These are phyloP conservation scores for Melaleuca alternifolia DNA, from an alignment of 345 rosid genomes.

Conservation along the genomic window DNA sequence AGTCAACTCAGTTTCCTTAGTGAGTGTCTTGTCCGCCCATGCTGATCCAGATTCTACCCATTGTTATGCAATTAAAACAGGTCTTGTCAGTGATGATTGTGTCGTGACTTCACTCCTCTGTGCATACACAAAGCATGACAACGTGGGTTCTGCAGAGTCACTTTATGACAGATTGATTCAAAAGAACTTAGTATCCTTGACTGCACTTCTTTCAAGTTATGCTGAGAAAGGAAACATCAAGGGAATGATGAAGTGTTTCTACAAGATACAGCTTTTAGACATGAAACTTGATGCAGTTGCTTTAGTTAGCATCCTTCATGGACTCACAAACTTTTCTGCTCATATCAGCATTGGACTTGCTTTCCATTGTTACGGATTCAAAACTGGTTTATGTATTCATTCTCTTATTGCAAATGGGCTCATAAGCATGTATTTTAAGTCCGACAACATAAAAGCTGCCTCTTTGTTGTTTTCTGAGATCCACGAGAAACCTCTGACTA, in stretches of 20 bases:
- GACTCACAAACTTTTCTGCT: constrained; percentile 23
- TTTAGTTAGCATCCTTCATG: constrained; percentile 59
- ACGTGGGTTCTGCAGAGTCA: constrained; percentile 32
- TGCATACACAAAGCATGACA: constrained; percentile 38
- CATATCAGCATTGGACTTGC: constrained; percentile 29
- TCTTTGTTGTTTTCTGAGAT: constrained; percentile 38
- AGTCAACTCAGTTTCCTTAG: constrained; percentile 42
- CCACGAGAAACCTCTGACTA: constrained; percentile 35
- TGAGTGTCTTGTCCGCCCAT: constrained; percentile 51
- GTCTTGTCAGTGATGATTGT: constrained; percentile 30
- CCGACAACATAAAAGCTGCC: constrained; percentile 35
- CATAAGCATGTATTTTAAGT: constrained; percentile 63
- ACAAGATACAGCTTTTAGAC: constrained; percentile 29
- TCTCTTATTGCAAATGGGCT: constrained; percentile 56
- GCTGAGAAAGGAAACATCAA: constrained; percentile 45
- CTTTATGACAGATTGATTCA: constrained; percentile 29
- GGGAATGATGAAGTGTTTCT: constrained; percentile 24
- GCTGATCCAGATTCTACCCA: constrained; percentile 31
- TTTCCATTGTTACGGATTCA: constrained; percentile 52
- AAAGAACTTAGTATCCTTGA: constrained; percentile 47
- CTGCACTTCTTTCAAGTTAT: constrained; percentile 59
- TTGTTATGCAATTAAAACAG: constrained; percentile 46
- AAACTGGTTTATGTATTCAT: constrained; percentile 41
- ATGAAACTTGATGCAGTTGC: constrained; percentile 69
- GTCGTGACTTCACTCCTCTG: constrained; percentile 64